These are phyloP conservation scores for Apophysomyces trapeziformis DNA, from an alignment of 371 early-diverging fungal genomes.

Conservation along the genomic window DNA sequence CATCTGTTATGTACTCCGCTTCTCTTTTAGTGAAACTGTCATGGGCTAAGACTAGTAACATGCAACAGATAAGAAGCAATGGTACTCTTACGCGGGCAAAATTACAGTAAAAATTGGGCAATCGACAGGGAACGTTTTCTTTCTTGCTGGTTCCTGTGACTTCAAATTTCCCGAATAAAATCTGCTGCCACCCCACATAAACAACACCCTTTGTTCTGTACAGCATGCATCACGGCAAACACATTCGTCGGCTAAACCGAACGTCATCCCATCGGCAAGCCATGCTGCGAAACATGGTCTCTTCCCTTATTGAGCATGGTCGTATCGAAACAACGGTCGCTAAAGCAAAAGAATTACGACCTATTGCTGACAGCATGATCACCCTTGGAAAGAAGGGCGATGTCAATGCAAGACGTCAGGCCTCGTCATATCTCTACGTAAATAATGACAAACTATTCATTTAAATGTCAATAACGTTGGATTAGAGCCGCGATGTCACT, in stretches of 20 bases:
- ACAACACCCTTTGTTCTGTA: constrained; percentile 16
- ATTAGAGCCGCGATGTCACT: constrained; percentile 67
- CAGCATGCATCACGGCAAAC: constrained; percentile 77
- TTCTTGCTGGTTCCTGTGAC: no score
- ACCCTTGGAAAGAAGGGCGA: constrained; percentile 78
- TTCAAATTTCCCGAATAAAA: no score
- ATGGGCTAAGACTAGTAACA: no score
- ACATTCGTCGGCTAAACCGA: constrained; percentile 71
- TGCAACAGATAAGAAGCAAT: no score
- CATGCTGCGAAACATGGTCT: constrained; percentile 85
- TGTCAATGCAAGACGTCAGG: constrained; percentile 64
- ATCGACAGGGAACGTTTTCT: no score
- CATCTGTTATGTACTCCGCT: no score
- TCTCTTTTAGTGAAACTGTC: no score
- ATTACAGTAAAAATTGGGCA: no score
- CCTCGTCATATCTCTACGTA: constrained; percentile 67
- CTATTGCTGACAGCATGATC: constrained; percentile 86
- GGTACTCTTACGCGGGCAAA: no score
- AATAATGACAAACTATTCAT: constrained; percentile 8
- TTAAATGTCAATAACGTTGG: background rate
- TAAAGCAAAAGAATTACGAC: constrained; percentile 91
- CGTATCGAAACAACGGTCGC: constrained; percentile 93
- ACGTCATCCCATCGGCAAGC: constrained; percentile 79
- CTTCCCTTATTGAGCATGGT: constrained; percentile 88
- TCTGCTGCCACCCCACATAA: background rate